phyloP scores from a whole-genome alignment of 1,284 basidiomycete species.

The Cryptococcus sp. region DNA sequence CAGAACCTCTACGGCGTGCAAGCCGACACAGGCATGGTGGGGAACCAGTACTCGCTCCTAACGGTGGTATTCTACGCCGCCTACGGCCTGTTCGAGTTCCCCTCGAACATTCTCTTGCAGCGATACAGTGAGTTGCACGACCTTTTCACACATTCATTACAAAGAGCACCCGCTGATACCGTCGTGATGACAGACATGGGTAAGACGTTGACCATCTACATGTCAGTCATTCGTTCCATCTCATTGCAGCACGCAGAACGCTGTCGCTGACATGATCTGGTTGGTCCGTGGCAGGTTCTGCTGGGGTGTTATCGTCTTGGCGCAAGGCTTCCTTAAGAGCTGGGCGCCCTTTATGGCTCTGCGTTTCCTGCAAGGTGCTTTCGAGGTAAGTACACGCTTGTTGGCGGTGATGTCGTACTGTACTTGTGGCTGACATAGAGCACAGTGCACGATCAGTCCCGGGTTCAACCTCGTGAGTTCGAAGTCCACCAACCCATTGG shows the following conservation, averaged over 20 bases:
- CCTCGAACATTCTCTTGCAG: slow-evolving; percentile 39
- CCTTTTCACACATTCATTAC: not conserved
- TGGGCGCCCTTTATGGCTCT: slow-evolving; percentile 40
- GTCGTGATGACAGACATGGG: slow-evolving; percentile 22
- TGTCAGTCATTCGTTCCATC: slow-evolving; percentile 11
- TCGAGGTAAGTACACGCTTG: slow-evolving; percentile 8
- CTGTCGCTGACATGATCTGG: not conserved
- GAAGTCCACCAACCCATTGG: slow-evolving; percentile 3
- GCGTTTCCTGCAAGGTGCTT: slow-evolving; percentile 38
- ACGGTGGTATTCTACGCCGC: slow-evolving; percentile 37
- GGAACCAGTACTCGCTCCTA: slow-evolving; percentile 43
- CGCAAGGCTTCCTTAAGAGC: slow-evolving; percentile 34
- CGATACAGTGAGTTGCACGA: slow-evolving; percentile 21
- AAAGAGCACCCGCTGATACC: not conserved
- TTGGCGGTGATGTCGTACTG: too few relatives aligned
- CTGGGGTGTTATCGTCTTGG: slow-evolving; percentile 38
- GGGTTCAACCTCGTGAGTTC: slow-evolving; percentile 31
- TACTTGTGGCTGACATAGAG: too few relatives aligned
- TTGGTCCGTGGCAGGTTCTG: slow-evolving; percentile 11
- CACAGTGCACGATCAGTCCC: slow-evolving; percentile 30
- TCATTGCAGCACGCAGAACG: not conserved
- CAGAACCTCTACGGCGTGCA: slow-evolving; percentile 44
- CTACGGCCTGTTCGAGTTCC: slow-evolving; percentile 41
- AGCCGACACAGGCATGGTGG: slow-evolving; percentile 34
- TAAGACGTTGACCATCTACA: slow-evolving; percentile 29